Conservation (phyloP, 179 eudicot species). For the Pouteria campechiana region DNA sequence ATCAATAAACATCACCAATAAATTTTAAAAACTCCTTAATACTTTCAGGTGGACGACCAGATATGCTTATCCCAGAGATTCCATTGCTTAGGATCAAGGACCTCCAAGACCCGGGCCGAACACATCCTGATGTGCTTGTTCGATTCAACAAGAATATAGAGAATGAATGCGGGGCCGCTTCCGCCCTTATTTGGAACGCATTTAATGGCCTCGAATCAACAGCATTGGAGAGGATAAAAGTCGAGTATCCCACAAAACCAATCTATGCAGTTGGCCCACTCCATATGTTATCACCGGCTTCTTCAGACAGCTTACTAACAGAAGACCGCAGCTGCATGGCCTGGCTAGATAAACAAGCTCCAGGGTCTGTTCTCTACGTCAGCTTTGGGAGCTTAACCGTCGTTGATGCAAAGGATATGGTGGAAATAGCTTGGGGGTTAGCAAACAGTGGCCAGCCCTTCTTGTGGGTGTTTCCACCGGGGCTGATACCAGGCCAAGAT, state of each 20-base stretch:
- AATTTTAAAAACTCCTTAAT: too few relatives aligned
- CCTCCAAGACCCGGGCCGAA: conserved; percentile 18
- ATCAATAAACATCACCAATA: too few relatives aligned
- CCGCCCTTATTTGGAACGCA: conserved; percentile 18
- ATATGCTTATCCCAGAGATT: conserved; percentile 30
- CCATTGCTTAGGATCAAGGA: conserved; percentile 51
- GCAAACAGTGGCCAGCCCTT: conserved; percentile 25
- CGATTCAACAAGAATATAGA: too few relatives aligned
- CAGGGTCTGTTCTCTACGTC: conserved; percentile 24
- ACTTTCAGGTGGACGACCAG: conserved; percentile 21
- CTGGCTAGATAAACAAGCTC: conserved; percentile 30
- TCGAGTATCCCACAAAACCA: conserved; percentile 3
- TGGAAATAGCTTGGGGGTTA: conserved; percentile 25
- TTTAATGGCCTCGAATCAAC: conserved; percentile 2
- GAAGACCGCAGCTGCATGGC: conserved; percentile 13
- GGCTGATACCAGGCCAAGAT: conserved; percentile 5
- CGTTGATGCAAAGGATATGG: conserved; percentile 8
- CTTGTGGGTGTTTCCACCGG: conserved; percentile 28
- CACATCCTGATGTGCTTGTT: too few relatives aligned
- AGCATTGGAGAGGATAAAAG: conserved; percentile 5
- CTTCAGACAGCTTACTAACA: conserved; percentile 5
- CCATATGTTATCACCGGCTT: conserved; percentile 11
- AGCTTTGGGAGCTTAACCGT: conserved; percentile 35
- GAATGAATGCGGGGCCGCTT: too few relatives aligned
- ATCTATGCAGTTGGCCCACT: conserved; percentile 26